Evolutionary conservation across 306 rosid genomes (phyloP).

Genomic region (Canavalia gladiata): DNA sequence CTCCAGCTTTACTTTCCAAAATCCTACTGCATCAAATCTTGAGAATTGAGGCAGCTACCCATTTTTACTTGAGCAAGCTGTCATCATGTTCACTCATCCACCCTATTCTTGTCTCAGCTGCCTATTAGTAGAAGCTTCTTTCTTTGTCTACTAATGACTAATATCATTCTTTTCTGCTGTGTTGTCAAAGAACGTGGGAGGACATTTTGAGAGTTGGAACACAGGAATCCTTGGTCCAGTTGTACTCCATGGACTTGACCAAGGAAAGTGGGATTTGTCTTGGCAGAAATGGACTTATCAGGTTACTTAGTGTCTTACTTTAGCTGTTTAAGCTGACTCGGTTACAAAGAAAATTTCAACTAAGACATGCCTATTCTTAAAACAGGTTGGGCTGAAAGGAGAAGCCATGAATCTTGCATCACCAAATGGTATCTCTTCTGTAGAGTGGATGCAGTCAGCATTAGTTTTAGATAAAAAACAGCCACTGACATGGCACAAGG

Average conservation of each 20-base stretch:
- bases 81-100: constrained; percentile 1
- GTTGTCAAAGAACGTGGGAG: constrained; percentile 85
- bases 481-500: constrained; percentile 99
- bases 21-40: constrained; percentile 2
- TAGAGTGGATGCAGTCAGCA: constrained; percentile 84
- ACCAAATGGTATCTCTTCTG: constrained; percentile 77
- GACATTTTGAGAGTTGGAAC: constrained; percentile 92
- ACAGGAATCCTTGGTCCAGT: constrained; percentile 99
- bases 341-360: constrained; percentile 36
- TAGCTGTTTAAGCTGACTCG: constrained; percentile 6
- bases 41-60: neutral
- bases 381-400: constrained; percentile 96
- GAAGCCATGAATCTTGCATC: constrained; percentile 93
- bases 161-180: constrained; percentile 41
- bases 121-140: neutral
- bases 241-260: constrained; percentile 91
- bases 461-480: constrained; percentile 71
- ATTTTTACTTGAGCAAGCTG: neutral
- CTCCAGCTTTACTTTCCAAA: constrained; percentile 32
- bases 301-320: constrained; percentile 58
- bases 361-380: constrained; percentile 33
- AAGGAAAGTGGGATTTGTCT: constrained; percentile 91
- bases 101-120: neutral
- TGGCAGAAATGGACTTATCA: constrained; percentile 98
- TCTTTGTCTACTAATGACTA: constrained; percentile 11